Base-by-base conservation (phyloP, 2,329 filamentous ascomycete genomes). In the Trichoderma atroviride region DNA sequence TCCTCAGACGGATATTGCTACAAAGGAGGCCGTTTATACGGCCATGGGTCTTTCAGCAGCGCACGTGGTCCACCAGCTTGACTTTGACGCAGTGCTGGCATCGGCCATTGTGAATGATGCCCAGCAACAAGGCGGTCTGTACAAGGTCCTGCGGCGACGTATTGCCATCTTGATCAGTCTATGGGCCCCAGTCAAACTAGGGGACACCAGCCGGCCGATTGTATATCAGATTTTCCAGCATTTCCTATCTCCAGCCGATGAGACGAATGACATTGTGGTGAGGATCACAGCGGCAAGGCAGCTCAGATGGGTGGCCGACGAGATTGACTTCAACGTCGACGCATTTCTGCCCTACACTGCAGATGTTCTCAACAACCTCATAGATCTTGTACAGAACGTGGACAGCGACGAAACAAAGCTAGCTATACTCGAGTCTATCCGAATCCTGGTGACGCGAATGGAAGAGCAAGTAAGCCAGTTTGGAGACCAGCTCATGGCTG, bases 11-110 rank as follows among this genome's bases (percentile, higher is more conserved):
- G 89, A 96, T 72, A 87, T 98, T 14, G 85, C 96, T 19, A 89
- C 92, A 70, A 98, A 97, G 78, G 96, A 99, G 78, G 95, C 95
- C 0, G 89, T 98, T 0, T 99, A 99, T 77, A 96, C 93, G 5
- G 94, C 95, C 13, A 91, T 99, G 81, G 94, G 95, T 3, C 85
- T 97, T 62, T 89, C 96, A 0, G 92, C 94, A 1, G 86, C 92
- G 2, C 89, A 94, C 50, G 83, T 98, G 19, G 86, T 90, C 70
- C 74, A 90, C 58, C 84, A 88, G 13, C 88, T 97, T 72, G 92
- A 98, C 79, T 98, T 98, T 80, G 91, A 96, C 76, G 79, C 85
- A 1, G 92, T 98, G 75, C 81, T 99, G 52, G 84, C 87, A 19
- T 88, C 89, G 5, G 94, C 92, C 0, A 83, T 99, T 37, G 88